A percentile compares a stretch with the other conserved stretches of the same genome.
Evolutionary conservation across 2,329 filamentous ascomycete genomes (phyloP).

Genomic region (Biscogniauxia marginata): DNA sequence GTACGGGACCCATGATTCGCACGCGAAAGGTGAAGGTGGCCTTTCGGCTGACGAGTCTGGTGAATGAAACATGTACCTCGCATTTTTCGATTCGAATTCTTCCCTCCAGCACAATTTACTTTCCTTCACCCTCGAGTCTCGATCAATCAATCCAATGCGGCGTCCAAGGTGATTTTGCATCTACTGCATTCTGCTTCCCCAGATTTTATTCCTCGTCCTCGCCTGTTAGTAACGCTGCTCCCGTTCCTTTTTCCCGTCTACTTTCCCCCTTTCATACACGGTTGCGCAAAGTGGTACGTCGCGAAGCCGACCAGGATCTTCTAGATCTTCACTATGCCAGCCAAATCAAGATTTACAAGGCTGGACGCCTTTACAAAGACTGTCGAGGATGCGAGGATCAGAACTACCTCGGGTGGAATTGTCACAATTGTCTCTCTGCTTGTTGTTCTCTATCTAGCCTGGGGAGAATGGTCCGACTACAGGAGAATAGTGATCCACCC

Average conservation of each 20-base stretch:
- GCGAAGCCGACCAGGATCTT: background rate
- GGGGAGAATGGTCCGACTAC: slow-evolving; percentile 97
- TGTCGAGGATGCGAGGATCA: slow-evolving; percentile 93
- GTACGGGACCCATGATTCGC: background rate
- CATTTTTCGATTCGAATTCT: background rate
- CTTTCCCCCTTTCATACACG: background rate
- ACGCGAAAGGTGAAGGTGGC: slow-evolving; percentile 30
- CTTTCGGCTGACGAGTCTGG: slow-evolving; percentile 19
- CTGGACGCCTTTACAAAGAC: slow-evolving; percentile 99
- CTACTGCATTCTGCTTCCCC: slow-evolving; percentile 7
- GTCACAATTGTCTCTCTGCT: slow-evolving; percentile 90
- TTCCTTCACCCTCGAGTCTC: slow-evolving; percentile 2
- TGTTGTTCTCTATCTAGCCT: slow-evolving; percentile 82
- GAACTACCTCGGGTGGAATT: slow-evolving; percentile 92
- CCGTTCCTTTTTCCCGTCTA: background rate
- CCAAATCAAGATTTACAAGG: slow-evolving; percentile 91
- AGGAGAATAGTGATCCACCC: slow-evolving; percentile 81
- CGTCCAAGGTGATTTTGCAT: slow-evolving; percentile 20
- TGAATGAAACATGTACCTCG: background rate
- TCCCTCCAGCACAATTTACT: slow-evolving; percentile 3
- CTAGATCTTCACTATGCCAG: slow-evolving; percentile 59
- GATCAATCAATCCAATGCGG: slow-evolving; percentile 25
- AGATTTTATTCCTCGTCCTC: background rate
- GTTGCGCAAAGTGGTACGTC: background rate
- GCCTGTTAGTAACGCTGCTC: background rate